phyloP scores from a whole-genome alignment of 495 filamentous ascomycete genomes.

The Penicillium simplicissimum region DNA sequence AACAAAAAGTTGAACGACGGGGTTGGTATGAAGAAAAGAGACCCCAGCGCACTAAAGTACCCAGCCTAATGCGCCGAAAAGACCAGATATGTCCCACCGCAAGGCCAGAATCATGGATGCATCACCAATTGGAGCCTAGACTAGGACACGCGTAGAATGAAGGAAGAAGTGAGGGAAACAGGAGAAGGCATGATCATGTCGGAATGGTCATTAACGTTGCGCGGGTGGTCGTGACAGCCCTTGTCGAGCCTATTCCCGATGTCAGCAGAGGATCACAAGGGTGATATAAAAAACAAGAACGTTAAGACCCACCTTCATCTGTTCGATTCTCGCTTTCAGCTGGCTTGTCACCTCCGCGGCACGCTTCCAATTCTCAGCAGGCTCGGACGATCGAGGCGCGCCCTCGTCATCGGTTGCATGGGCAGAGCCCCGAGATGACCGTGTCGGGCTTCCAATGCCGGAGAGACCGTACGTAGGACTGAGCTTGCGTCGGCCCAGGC shows the following conservation, averaged over 20 bases:
- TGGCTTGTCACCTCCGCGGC: slow-evolving; percentile 99
- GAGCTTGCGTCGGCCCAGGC: slow-evolving; percentile 45
- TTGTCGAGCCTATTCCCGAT: slow-evolving; percentile 40
- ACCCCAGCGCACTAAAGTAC: slow-evolving; percentile 16
- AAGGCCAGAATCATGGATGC: slow-evolving; percentile 12
- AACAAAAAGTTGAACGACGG: neutral
- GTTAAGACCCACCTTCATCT: slow-evolving; percentile 64
- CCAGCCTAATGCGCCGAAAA: slow-evolving; percentile 22
- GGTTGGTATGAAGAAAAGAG: slow-evolving; percentile 22
- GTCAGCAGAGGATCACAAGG: neutral
- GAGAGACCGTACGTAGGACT: slow-evolving; percentile 53
- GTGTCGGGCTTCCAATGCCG: slow-evolving; percentile 58
- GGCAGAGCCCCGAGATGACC: slow-evolving; percentile 42
- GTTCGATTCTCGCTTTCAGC: slow-evolving; percentile 93
- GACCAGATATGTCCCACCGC: slow-evolving; percentile 21
- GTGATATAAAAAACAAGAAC: no score
- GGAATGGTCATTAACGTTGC: slow-evolving; percentile 38
- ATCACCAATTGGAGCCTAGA: slow-evolving; percentile 18
- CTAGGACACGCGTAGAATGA: slow-evolving; percentile 21
- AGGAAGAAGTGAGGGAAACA: slow-evolving; percentile 17
- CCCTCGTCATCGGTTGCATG: slow-evolving; percentile 42
- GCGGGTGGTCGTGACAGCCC: slow-evolving; percentile 43
- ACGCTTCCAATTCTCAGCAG: slow-evolving; percentile 93
- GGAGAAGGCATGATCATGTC: slow-evolving; percentile 22
- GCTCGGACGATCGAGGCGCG: slow-evolving; percentile 44